Conservation (phyloP, 306 rosid genomes). For the Sechiopsis laciniata region DNA sequence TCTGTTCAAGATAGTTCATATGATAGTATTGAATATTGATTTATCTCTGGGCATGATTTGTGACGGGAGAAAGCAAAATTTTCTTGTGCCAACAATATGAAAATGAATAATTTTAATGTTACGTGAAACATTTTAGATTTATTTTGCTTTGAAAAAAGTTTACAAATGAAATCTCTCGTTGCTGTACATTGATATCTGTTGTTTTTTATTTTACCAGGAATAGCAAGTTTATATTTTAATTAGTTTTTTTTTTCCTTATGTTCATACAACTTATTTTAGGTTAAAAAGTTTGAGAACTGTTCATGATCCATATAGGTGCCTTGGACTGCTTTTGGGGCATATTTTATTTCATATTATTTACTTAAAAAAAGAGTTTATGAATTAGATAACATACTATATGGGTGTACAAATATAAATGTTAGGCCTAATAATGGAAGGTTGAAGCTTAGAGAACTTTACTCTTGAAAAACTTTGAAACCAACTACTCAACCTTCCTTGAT, state of each 20-base stretch:
- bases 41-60: not conserved
- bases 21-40: too few species aligned
- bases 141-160: not conserved
- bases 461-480: too few species aligned
- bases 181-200: not conserved
- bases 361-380: too few species aligned
- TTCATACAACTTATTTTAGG: not conserved
- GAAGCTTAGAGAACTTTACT: too few species aligned
- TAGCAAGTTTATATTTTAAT: not conserved
- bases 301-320: not conserved
- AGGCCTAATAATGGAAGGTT: not conserved
- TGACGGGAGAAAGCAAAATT: not conserved
- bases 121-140: not conserved
- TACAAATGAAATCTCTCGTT: not conserved
- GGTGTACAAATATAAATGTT: too few species aligned
- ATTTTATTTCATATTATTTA: too few species aligned
- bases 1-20: too few species aligned
- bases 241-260: not conserved
- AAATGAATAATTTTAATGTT: not conserved
- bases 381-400: too few species aligned
- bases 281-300: too few species aligned
- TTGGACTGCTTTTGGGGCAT: not conserved
- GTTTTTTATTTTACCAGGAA: too few species aligned
- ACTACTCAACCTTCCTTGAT: too few species aligned
- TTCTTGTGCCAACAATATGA: not conserved